Conservation (phyloP, 495 filamentous ascomycete genomes). For the Talaromyces proteolyticus region DNA sequence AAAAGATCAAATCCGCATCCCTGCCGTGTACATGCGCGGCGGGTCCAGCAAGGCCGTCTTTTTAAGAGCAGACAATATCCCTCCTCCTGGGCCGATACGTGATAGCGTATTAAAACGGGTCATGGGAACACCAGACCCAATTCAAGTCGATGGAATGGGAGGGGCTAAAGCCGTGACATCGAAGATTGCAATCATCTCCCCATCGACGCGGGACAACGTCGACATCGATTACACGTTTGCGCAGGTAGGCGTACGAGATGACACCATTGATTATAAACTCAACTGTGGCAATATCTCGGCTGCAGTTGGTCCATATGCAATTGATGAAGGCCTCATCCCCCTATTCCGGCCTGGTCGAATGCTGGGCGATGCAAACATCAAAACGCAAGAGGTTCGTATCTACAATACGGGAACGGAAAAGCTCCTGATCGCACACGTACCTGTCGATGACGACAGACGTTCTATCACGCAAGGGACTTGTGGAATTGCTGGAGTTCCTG, state of each 20-base stretch:
- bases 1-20: conserved; percentile 1
- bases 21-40: conserved; percentile 5
- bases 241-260: conserved; percentile 5
- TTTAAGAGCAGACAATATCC: conserved; percentile 2
- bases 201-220: conserved; percentile 1
- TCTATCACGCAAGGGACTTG: conserved; percentile 1
- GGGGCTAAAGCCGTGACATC: conserved; percentile 9
- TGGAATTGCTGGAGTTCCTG: conserved; percentile 7
- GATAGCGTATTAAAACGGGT: conserved; percentile 3
- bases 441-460: conserved; percentile 1
- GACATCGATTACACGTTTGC: conserved; percentile 7
- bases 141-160: conserved; percentile 8
- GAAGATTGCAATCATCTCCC: conserved; percentile 6
- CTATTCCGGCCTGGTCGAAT: conserved; percentile 5
- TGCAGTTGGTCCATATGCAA: conserved; percentile 8
- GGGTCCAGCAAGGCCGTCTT: conserved; percentile 7
- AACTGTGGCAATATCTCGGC: conserved; percentile 7
- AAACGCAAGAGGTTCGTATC: conserved; percentile 5
- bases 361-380: not conserved
- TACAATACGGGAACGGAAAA: conserved; percentile 6
- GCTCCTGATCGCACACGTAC: conserved; percentile 5
- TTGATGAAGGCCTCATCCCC: conserved; percentile 6
- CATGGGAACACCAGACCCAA: conserved; percentile 5
- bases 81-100: not conserved
- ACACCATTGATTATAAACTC: conserved; percentile 3